A percentile compares a stretch with the other conserved stretches of the same genome.
These are phyloP conservation scores for Colletotrichum sp. DNA, from an alignment of 2,329 filamentous ascomycete species.

Conservation along the genomic window DNA sequence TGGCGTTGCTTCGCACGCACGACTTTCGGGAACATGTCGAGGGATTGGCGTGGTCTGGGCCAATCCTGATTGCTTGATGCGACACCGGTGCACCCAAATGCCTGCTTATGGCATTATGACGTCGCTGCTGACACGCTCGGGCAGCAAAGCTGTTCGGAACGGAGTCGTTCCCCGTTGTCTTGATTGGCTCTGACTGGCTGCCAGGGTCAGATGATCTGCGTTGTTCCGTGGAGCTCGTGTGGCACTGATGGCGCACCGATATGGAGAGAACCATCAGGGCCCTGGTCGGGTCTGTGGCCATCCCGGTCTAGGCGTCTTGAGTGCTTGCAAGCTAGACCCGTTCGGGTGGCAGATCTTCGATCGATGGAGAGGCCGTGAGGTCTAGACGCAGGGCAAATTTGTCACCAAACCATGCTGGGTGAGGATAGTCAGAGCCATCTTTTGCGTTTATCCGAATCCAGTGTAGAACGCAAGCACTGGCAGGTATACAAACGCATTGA, in stretches of 20 bases:
- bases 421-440: background rate
- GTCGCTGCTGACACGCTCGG: background rate
- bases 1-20: background rate
- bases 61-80: background rate
- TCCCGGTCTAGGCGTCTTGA: slow-evolving; percentile 26
- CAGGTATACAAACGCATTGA: background rate
- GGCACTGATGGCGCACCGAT: slow-evolving; percentile 12
- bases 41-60: background rate
- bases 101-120: slow-evolving; percentile 12
- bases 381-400: slow-evolving; percentile 15
- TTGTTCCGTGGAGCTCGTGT: slow-evolving; percentile 1
- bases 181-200: background rate
- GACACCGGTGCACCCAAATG: background rate
- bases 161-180: background rate
- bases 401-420: background rate
- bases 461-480: background rate
- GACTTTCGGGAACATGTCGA: background rate
- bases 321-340: slow-evolving; percentile 2
- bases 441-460: slow-evolving; percentile 14
- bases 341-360: slow-evolving; percentile 18
- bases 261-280: slow-evolving; percentile 6
- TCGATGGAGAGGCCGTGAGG: slow-evolving; percentile 8
- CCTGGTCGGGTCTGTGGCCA: slow-evolving; percentile 19
- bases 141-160: background rate
- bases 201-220: slow-evolving; percentile 17